A percentile compares a stretch with the other conserved stretches of the same genome.
phyloP scores from a whole-genome alignment of 352 stramenopile species.

The Pythium insidiosum region DNA sequence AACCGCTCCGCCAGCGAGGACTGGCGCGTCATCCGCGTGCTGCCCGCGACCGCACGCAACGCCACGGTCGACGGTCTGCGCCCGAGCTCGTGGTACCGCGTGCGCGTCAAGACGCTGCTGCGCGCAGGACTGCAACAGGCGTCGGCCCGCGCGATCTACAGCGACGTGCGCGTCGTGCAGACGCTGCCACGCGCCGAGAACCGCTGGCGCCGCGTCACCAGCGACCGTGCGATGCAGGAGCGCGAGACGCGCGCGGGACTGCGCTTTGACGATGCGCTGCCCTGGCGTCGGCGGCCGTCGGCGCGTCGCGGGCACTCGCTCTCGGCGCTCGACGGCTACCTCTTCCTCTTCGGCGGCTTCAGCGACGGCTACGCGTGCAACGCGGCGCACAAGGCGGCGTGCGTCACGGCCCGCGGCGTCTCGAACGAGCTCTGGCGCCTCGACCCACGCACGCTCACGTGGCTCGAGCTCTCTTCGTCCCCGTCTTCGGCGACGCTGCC shows the following conservation, averaged over 20 bases:
- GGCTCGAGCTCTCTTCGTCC: slow-evolving; percentile 45
- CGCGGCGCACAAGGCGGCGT: slow-evolving; percentile 30
- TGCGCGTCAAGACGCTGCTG: slow-evolving; percentile 44
- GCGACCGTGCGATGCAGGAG: slow-evolving; percentile 24
- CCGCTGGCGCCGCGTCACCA: slow-evolving; percentile 23
- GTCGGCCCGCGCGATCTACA: slow-evolving; percentile 21
- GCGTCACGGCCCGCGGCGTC: slow-evolving; percentile 21
- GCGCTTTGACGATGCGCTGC: slow-evolving; percentile 17
- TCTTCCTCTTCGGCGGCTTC: slow-evolving; percentile 64
- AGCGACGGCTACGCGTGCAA: slow-evolving; percentile 54
- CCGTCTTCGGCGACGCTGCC: slow-evolving; percentile 10
- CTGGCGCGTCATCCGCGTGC: slow-evolving; percentile 33
- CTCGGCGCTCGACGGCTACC: slow-evolving; percentile 26
- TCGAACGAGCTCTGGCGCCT: slow-evolving; percentile 75
- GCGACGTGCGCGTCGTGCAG: slow-evolving; percentile 18
- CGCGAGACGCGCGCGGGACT: slow-evolving; percentile 24
- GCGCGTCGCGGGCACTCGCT: slow-evolving; percentile 54
- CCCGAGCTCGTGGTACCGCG: slow-evolving; percentile 30
- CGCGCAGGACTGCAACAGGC: too few species aligned
- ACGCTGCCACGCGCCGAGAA: slow-evolving; percentile 30
- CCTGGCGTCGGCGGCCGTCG: slow-evolving; percentile 32
- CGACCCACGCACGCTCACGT: slow-evolving; percentile 35
- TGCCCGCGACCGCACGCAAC: slow-evolving; percentile 11
- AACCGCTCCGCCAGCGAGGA: slow-evolving; percentile 47
- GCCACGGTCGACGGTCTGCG: slow-evolving; percentile 18